phyloP scores from a whole-genome alignment of 192 early-diverging fungal species.

The Lunasporangiospora selenospora region DNA sequence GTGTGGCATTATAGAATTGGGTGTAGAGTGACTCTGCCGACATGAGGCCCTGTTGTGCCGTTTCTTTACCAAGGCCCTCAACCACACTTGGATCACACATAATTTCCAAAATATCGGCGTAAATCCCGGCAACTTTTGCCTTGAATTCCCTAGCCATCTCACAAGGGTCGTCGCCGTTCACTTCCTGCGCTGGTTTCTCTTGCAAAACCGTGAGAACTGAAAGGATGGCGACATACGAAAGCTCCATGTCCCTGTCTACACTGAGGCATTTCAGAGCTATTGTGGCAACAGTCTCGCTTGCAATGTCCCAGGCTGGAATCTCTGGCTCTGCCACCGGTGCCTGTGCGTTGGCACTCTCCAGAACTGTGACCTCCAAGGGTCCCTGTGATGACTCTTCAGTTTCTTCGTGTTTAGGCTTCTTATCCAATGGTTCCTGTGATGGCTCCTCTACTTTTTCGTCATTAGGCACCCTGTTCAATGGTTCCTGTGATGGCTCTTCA shows the following conservation, averaged over 20 bases:
- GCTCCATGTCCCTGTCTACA: slow-evolving; percentile 34
- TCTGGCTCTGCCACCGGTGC: too few species aligned
- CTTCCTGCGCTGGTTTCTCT: slow-evolving; percentile 13
- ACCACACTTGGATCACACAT: slow-evolving; percentile 15
- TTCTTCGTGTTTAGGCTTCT: too few species aligned
- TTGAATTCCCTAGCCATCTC: too few species aligned
- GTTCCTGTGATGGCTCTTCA: too few species aligned
- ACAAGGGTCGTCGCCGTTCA: background rate
- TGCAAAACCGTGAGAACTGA: slow-evolving; percentile 38
- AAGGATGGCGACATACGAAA: slow-evolving; percentile 38
- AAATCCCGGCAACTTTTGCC: slow-evolving; percentile 1
- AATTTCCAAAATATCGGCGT: slow-evolving; percentile 23
- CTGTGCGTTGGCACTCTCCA: too few species aligned
- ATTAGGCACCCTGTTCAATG: too few species aligned
- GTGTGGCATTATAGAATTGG: slow-evolving; percentile 30
- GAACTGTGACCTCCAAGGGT: too few species aligned
- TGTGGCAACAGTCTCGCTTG: slow-evolving; percentile 27
- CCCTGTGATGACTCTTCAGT: background rate
- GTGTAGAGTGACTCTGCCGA: slow-evolving; percentile 25
- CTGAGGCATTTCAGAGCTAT: slow-evolving; percentile 24
- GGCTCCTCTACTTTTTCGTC: too few species aligned
- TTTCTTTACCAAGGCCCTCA: slow-evolving; percentile 23
- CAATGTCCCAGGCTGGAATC: slow-evolving; percentile 23
- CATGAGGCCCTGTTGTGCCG: slow-evolving; percentile 29
- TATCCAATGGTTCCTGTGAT: too few species aligned